phyloP scores from a whole-genome alignment of 2,329 filamentous ascomycete species.

The Diaporthe capsici region DNA sequence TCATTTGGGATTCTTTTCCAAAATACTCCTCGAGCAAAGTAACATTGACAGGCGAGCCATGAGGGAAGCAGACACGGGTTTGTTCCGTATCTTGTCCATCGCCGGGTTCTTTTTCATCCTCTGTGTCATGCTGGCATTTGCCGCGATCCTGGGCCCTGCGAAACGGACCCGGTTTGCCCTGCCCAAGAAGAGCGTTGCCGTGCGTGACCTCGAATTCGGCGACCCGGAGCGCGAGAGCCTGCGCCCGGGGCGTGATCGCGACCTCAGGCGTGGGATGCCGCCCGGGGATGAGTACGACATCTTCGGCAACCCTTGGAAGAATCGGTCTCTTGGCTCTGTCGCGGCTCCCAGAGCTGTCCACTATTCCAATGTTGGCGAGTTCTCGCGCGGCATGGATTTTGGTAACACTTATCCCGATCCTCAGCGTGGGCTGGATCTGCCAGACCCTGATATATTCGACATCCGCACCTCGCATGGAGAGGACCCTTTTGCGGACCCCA shows the following conservation, averaged over 20 bases:
- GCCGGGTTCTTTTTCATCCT: neutral
- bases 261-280: neutral
- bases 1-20: neutral
- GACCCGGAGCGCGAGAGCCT: neutral
- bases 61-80: neutral
- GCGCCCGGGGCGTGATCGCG: neutral
- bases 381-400: too few relatives aligned
- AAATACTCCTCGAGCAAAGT: neutral
- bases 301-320: neutral
- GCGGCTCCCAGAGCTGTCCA: neutral
- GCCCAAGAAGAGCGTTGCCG: neutral
- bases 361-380: accelerated
- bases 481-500: neutral
- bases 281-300: neutral
- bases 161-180: too few relatives aligned
- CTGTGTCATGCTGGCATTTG: neutral
- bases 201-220: neutral
- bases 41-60: neutral
- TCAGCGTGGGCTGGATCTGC: neutral
- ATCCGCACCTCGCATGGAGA: neutral
- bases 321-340: neutral
- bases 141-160: neutral
- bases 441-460: neutral
- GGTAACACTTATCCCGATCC: neutral
- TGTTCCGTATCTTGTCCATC: neutral